phyloP scores from a whole-genome alignment of 139 green algal genomes.

The Chlorella ohadii region DNA sequence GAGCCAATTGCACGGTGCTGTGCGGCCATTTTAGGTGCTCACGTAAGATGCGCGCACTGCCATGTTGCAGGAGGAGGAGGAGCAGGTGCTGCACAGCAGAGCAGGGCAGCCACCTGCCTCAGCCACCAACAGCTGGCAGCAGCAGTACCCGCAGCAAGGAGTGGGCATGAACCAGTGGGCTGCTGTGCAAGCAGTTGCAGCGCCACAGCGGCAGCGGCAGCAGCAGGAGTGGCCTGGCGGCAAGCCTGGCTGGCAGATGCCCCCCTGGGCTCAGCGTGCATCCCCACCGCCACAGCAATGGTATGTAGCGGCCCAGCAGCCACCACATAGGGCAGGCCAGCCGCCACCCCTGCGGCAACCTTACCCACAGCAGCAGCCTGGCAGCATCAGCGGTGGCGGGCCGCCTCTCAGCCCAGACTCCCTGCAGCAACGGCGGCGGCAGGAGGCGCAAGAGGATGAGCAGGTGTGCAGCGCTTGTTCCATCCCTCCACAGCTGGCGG shows the following conservation, averaged over 20 bases:
- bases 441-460: conserved; percentile 2
- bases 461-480: conserved; percentile 17
- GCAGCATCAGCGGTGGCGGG: too few species aligned
- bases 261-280: too few species aligned
- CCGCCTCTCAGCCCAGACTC: not conserved
- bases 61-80: not conserved
- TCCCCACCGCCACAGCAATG: too few species aligned
- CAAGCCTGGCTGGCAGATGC: too few species aligned
- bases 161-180: conserved; percentile 17
- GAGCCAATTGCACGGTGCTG: too few species aligned
- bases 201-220: not conserved
- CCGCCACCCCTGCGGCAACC: too few species aligned
- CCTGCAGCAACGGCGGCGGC: not conserved
- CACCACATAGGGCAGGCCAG: not conserved
- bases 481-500: not conserved
- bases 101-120: not conserved
- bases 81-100: too few species aligned
- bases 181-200: not conserved
- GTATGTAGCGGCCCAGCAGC: not conserved
- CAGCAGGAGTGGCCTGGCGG: not conserved
- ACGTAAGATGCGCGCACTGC: too few species aligned
- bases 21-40: too few species aligned
- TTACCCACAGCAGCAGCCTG: too few species aligned
- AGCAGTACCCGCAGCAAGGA: not conserved
- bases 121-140: not conserved